These are phyloP conservation scores for Lactifluus subvellereus DNA, from an alignment of 768 basidiomycete genomes.

Conservation along the genomic window DNA sequence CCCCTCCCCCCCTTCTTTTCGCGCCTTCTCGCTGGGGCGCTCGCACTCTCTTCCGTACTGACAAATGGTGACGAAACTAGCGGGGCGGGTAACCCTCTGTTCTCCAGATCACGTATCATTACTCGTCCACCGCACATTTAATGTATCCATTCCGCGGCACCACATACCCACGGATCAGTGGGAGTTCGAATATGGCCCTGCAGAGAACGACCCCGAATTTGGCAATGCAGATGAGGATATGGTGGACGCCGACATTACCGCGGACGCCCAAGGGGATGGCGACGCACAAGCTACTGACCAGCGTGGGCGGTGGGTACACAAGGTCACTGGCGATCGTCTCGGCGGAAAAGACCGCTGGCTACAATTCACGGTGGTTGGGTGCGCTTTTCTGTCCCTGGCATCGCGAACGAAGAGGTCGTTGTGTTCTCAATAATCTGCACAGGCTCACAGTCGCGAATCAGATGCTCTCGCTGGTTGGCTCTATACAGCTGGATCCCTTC, in stretches of 20 bases:
- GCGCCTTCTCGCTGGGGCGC: neutral
- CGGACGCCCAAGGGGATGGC: constrained; percentile 23
- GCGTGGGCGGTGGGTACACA: constrained; percentile 77
- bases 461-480: constrained; percentile 86
- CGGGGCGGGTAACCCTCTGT: constrained; percentile 79
- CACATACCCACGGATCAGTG: constrained; percentile 80
- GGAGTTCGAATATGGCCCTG: constrained; percentile 81
- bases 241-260: constrained; percentile 8
- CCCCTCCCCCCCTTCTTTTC: neutral
- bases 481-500: constrained; percentile 72
- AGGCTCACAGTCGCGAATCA: constrained; percentile 89
- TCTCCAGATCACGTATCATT: constrained; percentile 91
- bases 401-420: neutral
- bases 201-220: constrained; percentile 75
- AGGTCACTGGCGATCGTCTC: constrained; percentile 57
- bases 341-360: constrained; percentile 64
- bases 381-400: constrained; percentile 27
- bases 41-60: neutral
- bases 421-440: constrained; percentile 4
- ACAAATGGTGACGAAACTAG: constrained; percentile 36
- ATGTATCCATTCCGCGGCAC: constrained; percentile 88
- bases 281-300: constrained; percentile 36
- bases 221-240: constrained; percentile 32
- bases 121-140: constrained; percentile 87
- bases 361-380: constrained; percentile 89